Evolutionary conservation across 2,329 filamentous ascomycete species (phyloP), one percentile per base, ranked within the genome.

Genomic region (Thermochaetoides dissita): DNA sequence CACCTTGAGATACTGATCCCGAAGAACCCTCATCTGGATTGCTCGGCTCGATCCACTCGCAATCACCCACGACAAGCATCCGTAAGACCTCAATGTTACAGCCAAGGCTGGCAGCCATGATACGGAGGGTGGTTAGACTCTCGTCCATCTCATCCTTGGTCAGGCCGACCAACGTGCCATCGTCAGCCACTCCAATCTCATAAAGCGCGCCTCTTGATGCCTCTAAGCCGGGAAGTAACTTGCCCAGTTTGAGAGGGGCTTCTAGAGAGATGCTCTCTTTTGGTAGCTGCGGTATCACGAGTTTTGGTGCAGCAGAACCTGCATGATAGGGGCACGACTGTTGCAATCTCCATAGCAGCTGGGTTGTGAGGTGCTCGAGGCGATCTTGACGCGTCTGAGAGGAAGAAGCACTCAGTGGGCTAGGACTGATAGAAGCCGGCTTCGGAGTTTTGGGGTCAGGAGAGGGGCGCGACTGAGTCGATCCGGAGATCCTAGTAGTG

Each of bases 131-230:
- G 35, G 73, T 74, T 46, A 96, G 69, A 57, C 87, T 95, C 61
- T 96, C 89, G 47, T 89, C 76, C 70, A 98, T 76, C 61, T 98
- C 91, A 56, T 95, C 87, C 49, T 84, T 78, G 2, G 85, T 84
- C 37, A 98, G 67, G 0, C 91, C 91, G 35, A 94, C 76, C 44
- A 98, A 78, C 0, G 82, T 86, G 7, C 91, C 91, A 63, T 96
- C 87, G 59, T 98, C 91, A 29, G 88, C 83, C 8, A 98, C 87
- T 0, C 91, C 91, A 59, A 98, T 94, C 60, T 98, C 89, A 53
- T 98, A 98, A 39, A 96, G 63, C 1, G 91, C 91, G 6, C 91
- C 91, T 51, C 85, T 81, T 10, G 87, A 95, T 58, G 94, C 88
- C 57, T 96, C 89, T 7, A 98, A 66, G 0, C 91, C 87, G 2